Base-by-base conservation (phyloP, 2,329 filamentous ascomycete genomes). In the Hymenoscyphus occultus region DNA sequence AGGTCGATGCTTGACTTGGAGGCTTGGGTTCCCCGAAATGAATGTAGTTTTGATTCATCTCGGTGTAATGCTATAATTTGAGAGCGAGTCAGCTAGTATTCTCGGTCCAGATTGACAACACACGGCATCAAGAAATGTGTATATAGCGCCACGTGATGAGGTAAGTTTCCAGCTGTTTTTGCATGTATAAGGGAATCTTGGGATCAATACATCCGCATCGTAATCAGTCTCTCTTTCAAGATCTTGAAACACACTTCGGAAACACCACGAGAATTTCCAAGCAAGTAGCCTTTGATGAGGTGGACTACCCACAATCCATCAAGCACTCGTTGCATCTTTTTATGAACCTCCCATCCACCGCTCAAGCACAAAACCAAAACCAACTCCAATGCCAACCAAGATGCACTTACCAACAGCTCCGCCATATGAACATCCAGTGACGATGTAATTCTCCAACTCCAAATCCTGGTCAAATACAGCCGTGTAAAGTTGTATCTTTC, bases 381-480 rank as follows among this genome's bases (percentile, higher is more conserved):
- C 32, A 35, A 19, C n/a, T n/a, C n/a, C n/a, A n/a, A n/a, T n/a
- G n/a, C 5, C 9, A 35, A 39, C 60, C 54, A 13, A 60, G 19
- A 54, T 31, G 16, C 63, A 73, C 83, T 77, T 87, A 97, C 93
- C 93, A 81, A 98, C 83, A 76, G 95, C 93, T 74, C 95, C 95
- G 73, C 91, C 93, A 78, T 95, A 97, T 31, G 93, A 93, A 76
- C 95, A 96, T 75, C 93, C 95, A 65, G 90, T 89, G 74, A 97
- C 89, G 74, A 94, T 84, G 80, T 96, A 96, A 81, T 95, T 96
- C 81, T 97, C 93, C 71, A 99, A 86, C 80, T 99, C 93, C 68
- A 97, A 83, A 76, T 97, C 93, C 75, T 91, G 86, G 78, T 97
- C 93, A 77, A 98, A 99, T 70, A 98, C 86, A 70, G 89, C 90